Conservation (phyloP, 257 asterid species). For the Nicotiana noctiflora region DNA sequence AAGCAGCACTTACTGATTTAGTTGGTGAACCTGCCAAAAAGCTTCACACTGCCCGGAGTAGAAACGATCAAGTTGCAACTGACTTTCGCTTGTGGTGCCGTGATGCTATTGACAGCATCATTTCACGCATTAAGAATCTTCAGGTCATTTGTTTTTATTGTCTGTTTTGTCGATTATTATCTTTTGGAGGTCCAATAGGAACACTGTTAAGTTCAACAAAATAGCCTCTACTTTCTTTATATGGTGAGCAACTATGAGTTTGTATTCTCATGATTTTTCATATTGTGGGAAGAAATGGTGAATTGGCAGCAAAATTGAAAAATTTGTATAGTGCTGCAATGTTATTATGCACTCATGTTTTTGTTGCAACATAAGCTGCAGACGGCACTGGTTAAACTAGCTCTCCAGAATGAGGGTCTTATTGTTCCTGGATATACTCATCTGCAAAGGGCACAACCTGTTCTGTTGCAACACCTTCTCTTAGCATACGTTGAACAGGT, state of each 20-base stretch:
- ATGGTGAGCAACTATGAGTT: background rate
- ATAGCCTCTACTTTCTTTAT: background rate
- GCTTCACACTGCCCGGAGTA: constrained; percentile 95
- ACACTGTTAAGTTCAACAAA: background rate
- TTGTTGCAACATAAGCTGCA: constrained; percentile 17
- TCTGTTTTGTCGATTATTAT: background rate
- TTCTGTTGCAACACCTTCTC: constrained; percentile 92
- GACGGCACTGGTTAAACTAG: constrained; percentile 67
- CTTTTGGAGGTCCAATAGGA: background rate
- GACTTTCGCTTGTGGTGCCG: constrained; percentile 94
- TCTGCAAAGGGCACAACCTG: constrained; percentile 97
- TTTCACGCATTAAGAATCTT: constrained; percentile 48
- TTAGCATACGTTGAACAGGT: constrained; percentile 94
- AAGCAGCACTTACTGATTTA: constrained; percentile 89
- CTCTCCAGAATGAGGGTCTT: constrained; percentile 63
- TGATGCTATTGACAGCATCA: constrained; percentile 66
- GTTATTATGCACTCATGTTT: constrained; percentile 12
- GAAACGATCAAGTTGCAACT: constrained; percentile 94
- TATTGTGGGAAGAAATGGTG: background rate
- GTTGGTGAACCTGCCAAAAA: constrained; percentile 98
- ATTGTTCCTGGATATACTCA: constrained; percentile 98
- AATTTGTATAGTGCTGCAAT: background rate
- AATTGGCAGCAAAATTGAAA: background rate
- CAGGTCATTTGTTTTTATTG: constrained; percentile 44
- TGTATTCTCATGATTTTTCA: background rate